Base-by-base conservation (phyloP, 495 filamentous ascomycete genomes). In the Aspergillus heteromorphus region DNA sequence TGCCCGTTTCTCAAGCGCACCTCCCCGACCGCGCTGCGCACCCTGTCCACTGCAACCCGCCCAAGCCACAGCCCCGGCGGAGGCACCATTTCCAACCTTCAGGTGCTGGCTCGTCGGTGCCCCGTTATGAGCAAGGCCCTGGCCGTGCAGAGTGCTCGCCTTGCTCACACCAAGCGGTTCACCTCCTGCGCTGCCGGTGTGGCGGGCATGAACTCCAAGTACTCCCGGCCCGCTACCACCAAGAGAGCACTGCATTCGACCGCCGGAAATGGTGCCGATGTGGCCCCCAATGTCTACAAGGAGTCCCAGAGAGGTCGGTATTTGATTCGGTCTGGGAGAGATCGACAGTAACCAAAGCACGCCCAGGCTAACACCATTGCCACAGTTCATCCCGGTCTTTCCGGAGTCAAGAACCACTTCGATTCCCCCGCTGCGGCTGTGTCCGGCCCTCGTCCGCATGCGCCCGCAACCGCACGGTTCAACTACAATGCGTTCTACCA, bases 111-210 rank as follows among this genome's bases (percentile, higher is more conserved):
- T 59, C 87, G 89, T 64, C 90, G 93, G 62, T 98, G 93, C 83
- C 93, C 93, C 53, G 84, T 98, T 68, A 98, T 98, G 93, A 92
- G 91, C 69, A 96, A 96, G 78, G 93, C 93, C 40, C 80, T 98
- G 62, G 89, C 89, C 42, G 84, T 96, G 17, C 92, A 96, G 78
- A 87, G 87, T 63, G 83, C 85, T 55, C 80, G 82, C 48, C 67
- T 77, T 60, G 65, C 68, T 30, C 64, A 67, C 48, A 63, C 73
- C 53, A 78, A 78, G 69, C 65, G 72, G 14, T 78, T 76, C 56
- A 72, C 71, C 55, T 72, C 72, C 14, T 66, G 57, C 42, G 71
- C 73, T 23, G 70, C 69, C 38, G 69, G 69, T 20, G 59, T 73
- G 21, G 36, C 69, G 11, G 57, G 48, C 36, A 63, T 73, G 55